Evolutionary conservation across 768 basidiomycete species (phyloP).

Genomic region (Tricholoma matsutake): DNA sequence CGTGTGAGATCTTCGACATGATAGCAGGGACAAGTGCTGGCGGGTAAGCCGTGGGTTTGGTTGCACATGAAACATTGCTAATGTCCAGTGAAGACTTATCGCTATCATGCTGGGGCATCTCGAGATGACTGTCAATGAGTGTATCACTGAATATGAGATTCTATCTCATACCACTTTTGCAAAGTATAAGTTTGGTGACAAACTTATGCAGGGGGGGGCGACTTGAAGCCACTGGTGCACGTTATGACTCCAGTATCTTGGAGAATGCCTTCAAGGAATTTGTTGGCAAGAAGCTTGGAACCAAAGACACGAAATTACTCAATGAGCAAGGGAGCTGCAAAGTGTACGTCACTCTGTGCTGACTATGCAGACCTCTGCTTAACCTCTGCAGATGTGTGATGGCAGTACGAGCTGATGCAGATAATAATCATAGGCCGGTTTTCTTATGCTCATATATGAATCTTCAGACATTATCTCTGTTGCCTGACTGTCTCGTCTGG

Average conservation of each 20-base stretch:
- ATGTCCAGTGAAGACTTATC: constrained; percentile 18
- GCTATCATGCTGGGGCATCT: constrained; percentile 38
- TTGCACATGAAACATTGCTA: not conserved
- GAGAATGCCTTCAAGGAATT: constrained; percentile 25
- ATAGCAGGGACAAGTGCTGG: constrained; percentile 34
- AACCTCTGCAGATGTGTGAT: constrained; percentile 24
- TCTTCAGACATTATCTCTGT: constrained; percentile 19
- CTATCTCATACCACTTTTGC: constrained; percentile 30
- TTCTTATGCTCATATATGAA: constrained; percentile 28
- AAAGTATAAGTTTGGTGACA: too few relatives aligned
- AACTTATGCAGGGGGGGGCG: too few relatives aligned
- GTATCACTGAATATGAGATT: constrained; percentile 24
- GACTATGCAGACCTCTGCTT: not conserved
- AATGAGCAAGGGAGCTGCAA: constrained; percentile 26
- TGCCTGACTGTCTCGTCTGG: constrained; percentile 29
- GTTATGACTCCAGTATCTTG: constrained; percentile 21
- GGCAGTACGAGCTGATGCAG: constrained; percentile 20
- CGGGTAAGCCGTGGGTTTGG: constrained; percentile 19
- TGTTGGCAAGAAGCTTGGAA: constrained; percentile 20
- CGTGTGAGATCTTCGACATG: constrained; percentile 34
- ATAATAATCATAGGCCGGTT: constrained; percentile 24
- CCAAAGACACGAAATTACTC: constrained; percentile 25
- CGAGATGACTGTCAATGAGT: constrained; percentile 32
- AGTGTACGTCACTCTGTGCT: constrained; percentile 20
- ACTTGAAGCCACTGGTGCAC: constrained; percentile 22